Evolutionary conservation across 2,329 filamentous ascomycete genomes (phyloP), one percentile per base, ranked within the genome.

Genomic region (Penicillium sp.): DNA sequence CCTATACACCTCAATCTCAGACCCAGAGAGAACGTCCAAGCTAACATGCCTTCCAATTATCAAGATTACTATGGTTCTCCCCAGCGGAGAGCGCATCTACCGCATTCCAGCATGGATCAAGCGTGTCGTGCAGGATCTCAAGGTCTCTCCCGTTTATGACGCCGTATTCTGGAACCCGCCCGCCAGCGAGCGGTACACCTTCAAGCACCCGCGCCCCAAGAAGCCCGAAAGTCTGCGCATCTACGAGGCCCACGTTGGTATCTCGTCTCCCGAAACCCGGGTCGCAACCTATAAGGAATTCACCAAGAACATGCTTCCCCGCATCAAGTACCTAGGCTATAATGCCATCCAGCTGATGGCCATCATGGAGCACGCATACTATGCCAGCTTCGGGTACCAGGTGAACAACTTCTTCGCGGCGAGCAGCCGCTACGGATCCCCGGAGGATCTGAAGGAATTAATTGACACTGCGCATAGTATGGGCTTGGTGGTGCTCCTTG

Each of bases 331-430:
- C 64, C 82, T 98, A 44, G 95, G 94, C 41, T 99, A 99, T 82
- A 98, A 99, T 73, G 90, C 93, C 55, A 98, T 99, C 67, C 95
- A 99, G 75, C 83, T 99, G 64, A 99, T 99, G 95, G 95, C 95
- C 47, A 84, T 99, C 72, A 99, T 99, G 94, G 95, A 99, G 75
- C 95, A 99, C 78, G 95, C 95, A 51, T 99, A 99, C 82, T 99
- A 99, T 75, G 95, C 95, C 70, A 98, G 94, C 72, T 99, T 99
- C 70, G 95, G 95, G 49, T 99, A 99, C 77, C 95, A 99, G 77
- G 87, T 99, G 79, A 99, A 98, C 81, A 97, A 90, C 77, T 99
- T 99, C 82, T 99, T 98, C 70, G 95, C 95, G 31, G 93, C 94
- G 13, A 97, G 93, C 77, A 98, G 94, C 76, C 88, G 95, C 62